Conservation (phyloP, 371 early-diverging fungal genomes). For the Syncephalis plumigaleata region DNA sequence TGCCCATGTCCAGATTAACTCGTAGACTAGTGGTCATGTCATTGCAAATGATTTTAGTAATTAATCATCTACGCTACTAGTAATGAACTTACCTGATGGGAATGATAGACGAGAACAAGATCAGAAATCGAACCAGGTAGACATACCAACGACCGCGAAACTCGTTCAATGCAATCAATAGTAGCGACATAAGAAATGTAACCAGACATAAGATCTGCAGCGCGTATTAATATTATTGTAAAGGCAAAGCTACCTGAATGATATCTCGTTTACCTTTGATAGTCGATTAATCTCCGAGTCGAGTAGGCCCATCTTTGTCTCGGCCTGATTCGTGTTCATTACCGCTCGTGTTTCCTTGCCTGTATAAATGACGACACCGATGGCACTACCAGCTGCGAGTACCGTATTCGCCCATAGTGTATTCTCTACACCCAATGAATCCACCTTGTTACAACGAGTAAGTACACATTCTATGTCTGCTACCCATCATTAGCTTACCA, state of each 20-base stretch:
- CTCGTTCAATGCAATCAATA: conserved; percentile 84
- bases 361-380: conserved; percentile 94
- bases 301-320: conserved; percentile 89
- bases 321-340: conserved; percentile 94
- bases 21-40: conserved; percentile 58
- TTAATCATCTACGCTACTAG: neutral
- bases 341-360: conserved; percentile 95
- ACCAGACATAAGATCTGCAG: conserved; percentile 64
- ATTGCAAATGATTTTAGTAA: conserved; percentile 4
- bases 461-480: no score
- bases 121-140: conserved; percentile 86
- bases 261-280: conserved; percentile 45
- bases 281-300: conserved; percentile 91
- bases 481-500: no score
- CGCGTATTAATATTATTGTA: neutral
- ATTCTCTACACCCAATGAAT: conserved; percentile 80
- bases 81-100: conserved; percentile 61
- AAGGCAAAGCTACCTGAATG: neutral
- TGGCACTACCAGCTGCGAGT: conserved; percentile 81
- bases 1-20: conserved; percentile 96
- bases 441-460: conserved; percentile 18
- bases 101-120: conserved; percentile 95
- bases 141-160: conserved; percentile 82
- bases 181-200: conserved; percentile 58
- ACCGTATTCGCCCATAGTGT: conserved; percentile 98